Conservation (phyloP, 2,329 filamentous ascomycete species). For the Bertia moriformis region DNA sequence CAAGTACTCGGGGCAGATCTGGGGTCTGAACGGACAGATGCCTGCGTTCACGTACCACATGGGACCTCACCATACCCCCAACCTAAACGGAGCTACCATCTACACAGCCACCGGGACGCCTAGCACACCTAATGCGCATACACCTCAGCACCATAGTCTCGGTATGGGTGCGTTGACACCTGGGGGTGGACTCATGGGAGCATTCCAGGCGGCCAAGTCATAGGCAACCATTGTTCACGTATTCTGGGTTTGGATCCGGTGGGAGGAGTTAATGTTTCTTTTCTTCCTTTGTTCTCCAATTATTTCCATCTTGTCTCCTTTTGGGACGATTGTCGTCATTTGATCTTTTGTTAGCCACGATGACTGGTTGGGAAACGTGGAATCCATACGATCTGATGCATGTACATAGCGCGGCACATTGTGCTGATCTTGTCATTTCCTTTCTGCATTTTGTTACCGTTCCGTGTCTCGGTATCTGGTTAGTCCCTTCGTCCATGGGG, state of each 20-base stretch:
- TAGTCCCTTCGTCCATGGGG: too few species aligned
- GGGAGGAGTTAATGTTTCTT: neutral
- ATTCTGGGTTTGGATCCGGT: neutral
- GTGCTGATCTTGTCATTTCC: neutral
- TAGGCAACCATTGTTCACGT: neutral
- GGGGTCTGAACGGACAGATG: constrained; percentile 48
- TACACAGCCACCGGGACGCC: constrained; percentile 27
- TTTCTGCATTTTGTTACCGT: neutral
- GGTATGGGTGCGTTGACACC: neutral
- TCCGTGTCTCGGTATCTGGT: too few species aligned
- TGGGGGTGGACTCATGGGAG: neutral
- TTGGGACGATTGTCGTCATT: neutral
- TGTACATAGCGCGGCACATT: constrained; percentile 1
- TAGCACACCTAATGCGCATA: constrained; percentile 32
- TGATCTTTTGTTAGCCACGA: too few species aligned
- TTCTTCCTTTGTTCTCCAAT: neutral
- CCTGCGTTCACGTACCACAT: constrained; percentile 21
- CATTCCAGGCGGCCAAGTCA: neutral
- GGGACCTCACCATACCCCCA: constrained; percentile 28
- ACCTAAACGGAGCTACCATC: constrained; percentile 29
- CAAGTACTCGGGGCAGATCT: constrained; percentile 54
- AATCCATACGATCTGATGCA: neutral
- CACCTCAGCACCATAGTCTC: neutral
- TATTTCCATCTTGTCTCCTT: neutral
- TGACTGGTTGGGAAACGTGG: neutral